Conservation (phyloP, 768 basidiomycete species). For the Amanita pseudoporphyria region DNA sequence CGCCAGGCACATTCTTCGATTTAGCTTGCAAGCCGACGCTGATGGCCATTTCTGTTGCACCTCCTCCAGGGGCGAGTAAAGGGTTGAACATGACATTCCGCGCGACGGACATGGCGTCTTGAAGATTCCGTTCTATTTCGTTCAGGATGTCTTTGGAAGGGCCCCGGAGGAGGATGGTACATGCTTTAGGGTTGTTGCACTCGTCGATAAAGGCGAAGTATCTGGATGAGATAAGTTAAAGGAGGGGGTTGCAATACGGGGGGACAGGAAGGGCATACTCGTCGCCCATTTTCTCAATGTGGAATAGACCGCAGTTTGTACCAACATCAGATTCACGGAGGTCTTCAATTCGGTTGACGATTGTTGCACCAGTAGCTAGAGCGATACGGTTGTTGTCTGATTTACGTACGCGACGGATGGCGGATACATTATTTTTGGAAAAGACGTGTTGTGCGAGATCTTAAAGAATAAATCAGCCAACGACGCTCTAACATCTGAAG, state of each 20-base stretch:
- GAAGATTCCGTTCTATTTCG: conserved; percentile 95
- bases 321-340: conserved; percentile 88
- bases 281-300: conserved; percentile 95
- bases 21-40: conserved; percentile 73
- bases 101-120: conserved; percentile 96
- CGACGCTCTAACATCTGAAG: background rate
- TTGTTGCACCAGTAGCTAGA: conserved; percentile 89
- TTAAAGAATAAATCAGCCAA: background rate
- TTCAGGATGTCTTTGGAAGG: conserved; percentile 98
- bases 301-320: conserved; percentile 90
- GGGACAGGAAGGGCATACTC: conserved; percentile 42
- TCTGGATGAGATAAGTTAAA: conserved; percentile 25
- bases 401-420: conserved; percentile 94
- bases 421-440: conserved; percentile 81
- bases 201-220: conserved; percentile 98
- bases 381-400: conserved; percentile 99
- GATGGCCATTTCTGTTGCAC: conserved; percentile 98
- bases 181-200: conserved; percentile 86
- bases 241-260: background rate
- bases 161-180: conserved; percentile 95
- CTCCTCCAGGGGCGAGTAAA: conserved; percentile 86
- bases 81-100: conserved; percentile 98
- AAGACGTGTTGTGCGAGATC: conserved; percentile 93
- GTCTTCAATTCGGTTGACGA: conserved; percentile 95
- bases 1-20: conserved; percentile 73